Evolutionary conservation across 139 green algal species (phyloP).

Genomic region (Chlorella ohadii): DNA sequence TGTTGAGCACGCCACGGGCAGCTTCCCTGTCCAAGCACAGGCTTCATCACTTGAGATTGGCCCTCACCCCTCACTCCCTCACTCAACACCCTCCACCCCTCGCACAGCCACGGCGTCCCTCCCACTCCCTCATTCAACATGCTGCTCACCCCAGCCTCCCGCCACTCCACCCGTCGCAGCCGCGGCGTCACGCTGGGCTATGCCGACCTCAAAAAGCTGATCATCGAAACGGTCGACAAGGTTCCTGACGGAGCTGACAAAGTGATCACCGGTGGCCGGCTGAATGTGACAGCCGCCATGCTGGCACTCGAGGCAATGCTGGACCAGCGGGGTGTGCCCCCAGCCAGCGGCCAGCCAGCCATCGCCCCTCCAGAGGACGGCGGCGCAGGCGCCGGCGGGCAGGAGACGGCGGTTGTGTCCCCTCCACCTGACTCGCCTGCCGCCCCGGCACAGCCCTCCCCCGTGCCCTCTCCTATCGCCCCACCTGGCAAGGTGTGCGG

Average conservation of each 20-base stretch:
- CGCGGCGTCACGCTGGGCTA: slow-evolving; percentile 17
- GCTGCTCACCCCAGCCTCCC: not conserved
- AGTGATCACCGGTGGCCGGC: slow-evolving; percentile 9
- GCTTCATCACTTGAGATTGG: too few species aligned
- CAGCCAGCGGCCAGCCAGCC: not conserved
- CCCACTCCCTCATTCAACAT: too few species aligned
- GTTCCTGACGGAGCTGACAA: slow-evolving; percentile 1
- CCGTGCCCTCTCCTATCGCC: not conserved
- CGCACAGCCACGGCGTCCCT: too few species aligned
- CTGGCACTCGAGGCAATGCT: not conserved
- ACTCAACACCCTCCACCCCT: too few species aligned
- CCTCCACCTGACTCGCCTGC: not conserved
- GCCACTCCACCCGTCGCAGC: not conserved
- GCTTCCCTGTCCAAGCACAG: too few species aligned
- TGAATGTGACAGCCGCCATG: slow-evolving; percentile 12
- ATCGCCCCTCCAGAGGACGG: not conserved
- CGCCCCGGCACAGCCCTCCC: too few species aligned
- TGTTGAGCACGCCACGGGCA: too few species aligned
- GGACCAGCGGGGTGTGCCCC: not conserved
- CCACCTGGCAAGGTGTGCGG: slow-evolving; percentile 23
- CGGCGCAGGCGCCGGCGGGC: too few species aligned
- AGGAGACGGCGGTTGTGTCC: not conserved
- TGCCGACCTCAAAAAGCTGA: slow-evolving; percentile 5
- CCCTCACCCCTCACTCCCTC: too few species aligned
- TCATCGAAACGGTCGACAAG: slow-evolving; percentile 8